Evolutionary conservation across 2,329 filamentous ascomycete genomes (phyloP), one percentile per base, ranked within the genome.

Genomic region (Fusarium goolgardi): DNA sequence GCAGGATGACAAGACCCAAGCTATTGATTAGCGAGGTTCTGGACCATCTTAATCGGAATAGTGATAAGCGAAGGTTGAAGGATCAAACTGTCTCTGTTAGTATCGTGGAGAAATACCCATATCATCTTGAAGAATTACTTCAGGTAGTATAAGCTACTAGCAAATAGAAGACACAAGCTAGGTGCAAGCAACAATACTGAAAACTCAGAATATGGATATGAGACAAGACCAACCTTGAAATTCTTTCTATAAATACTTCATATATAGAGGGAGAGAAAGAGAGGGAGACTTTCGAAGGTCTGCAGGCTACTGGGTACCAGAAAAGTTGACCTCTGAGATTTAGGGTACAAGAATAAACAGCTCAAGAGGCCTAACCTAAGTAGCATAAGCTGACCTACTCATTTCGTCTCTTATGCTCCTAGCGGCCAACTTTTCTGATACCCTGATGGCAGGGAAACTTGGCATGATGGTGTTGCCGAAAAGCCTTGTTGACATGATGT

Each of bases 381-480:
- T 21, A 21, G 21, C 21, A 21, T 21, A 21, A 21, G 21, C 21
- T 21, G 21, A 21, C 21, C 21, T 21, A 21, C 21, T 21, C 4
- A 21, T 21, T 21, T 21, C 21, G 21, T 21, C 4, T 21, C 21
- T 21, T 21, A 21, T 21, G 21, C 21, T 21, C 21, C 21, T 21
- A 21, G 21, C 21, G 21, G 21, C 21, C 21, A 21, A 21, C 21
- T 4, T 21, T 21, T 21, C 21, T 21, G 21, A 21, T 21, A 21
- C 21, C 21, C 21, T 21, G 21, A 21, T 21, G 21, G 21, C 21
- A 54, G 49, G 53, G 10, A 15, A 18, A 51, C 45, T 59, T 47
- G 40, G 51, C 35, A 37, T 53, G 29, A 62, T 65, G 63, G 61
- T 65, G 43, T 65, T 23, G 63, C 49, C 55, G 49, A 55, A 65